Conservation (phyloP, 2,329 filamentous ascomycete species). For the Colletotrichum sidae region DNA sequence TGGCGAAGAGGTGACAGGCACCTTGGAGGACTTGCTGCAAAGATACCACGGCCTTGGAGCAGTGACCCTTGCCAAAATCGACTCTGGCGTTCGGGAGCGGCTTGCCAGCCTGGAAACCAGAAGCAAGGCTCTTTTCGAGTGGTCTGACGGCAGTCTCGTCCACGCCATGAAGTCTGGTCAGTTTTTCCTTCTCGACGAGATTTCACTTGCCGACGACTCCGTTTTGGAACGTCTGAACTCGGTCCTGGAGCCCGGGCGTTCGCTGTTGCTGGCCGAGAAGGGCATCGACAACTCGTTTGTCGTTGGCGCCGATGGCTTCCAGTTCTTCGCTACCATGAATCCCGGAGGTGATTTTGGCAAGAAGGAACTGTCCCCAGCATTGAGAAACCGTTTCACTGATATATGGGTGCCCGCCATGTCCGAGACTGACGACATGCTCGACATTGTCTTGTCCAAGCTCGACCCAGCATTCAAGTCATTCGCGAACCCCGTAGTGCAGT, state of each 20-base stretch:
- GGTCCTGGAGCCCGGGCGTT: constrained; percentile 89
- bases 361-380: constrained; percentile 92
- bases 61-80: constrained; percentile 57
- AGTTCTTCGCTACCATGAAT: constrained; percentile 99
- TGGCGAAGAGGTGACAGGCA: constrained; percentile 52
- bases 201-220: constrained; percentile 96
- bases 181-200: constrained; percentile 96
- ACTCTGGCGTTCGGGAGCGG: constrained; percentile 58
- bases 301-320: constrained; percentile 81
- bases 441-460: constrained; percentile 87
- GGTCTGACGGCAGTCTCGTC: constrained; percentile 93
- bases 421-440: constrained; percentile 84
- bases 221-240: constrained; percentile 97
- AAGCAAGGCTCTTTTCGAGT: constrained; percentile 91
- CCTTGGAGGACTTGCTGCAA: constrained; percentile 67
- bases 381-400: constrained; percentile 97
- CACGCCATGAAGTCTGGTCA: constrained; percentile 91
- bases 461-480: constrained; percentile 63
- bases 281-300: constrained; percentile 86
- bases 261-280: constrained; percentile 92
- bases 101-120: constrained; percentile 66
- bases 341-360: constrained; percentile 99
- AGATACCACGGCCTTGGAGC: constrained; percentile 67
- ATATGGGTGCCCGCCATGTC: constrained; percentile 96
- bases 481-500: constrained; percentile 80